These are phyloP conservation scores for Sporothrix brasiliensis DNA, from an alignment of 2,329 filamentous ascomycete genomes.

Conservation along the genomic window DNA sequence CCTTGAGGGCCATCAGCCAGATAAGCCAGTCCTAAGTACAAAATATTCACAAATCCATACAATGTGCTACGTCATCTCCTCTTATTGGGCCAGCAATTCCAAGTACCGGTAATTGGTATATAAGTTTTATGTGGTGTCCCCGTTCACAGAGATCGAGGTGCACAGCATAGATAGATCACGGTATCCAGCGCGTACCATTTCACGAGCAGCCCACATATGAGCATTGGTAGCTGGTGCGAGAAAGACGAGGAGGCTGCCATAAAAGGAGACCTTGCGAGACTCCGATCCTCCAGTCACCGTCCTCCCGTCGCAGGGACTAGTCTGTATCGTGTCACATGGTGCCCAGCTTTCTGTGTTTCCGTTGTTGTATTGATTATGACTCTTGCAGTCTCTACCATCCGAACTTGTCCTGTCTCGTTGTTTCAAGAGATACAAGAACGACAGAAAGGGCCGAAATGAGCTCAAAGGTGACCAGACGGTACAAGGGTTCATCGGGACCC, in stretches of 20 bases:
- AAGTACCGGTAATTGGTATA: background rate
- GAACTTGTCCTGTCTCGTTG: background rate
- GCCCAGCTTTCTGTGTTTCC: background rate
- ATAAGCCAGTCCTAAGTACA: background rate
- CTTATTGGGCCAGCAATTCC: background rate
- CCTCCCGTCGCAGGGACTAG: background rate
- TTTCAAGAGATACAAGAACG: background rate
- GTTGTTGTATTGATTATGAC: background rate
- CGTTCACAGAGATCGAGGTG: constrained; percentile 19
- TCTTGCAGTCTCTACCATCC: background rate
- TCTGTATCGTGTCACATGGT: background rate
- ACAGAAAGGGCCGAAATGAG: constrained; percentile 13
- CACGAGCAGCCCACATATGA: background rate
- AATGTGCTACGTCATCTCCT: background rate
- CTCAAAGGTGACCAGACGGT: background rate
- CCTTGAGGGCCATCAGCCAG: background rate
- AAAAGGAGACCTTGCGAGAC: background rate
- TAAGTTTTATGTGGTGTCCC: background rate
- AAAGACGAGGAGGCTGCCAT: background rate
- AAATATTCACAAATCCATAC: background rate
- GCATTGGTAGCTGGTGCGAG: too few species aligned
- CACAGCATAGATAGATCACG: background rate
- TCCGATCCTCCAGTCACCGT: background rate
- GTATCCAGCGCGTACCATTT: too few species aligned
- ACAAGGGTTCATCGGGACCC: too few species aligned